phyloP scores from a whole-genome alignment of 805 yeast genomes.

The Pichia cabralensis region DNA sequence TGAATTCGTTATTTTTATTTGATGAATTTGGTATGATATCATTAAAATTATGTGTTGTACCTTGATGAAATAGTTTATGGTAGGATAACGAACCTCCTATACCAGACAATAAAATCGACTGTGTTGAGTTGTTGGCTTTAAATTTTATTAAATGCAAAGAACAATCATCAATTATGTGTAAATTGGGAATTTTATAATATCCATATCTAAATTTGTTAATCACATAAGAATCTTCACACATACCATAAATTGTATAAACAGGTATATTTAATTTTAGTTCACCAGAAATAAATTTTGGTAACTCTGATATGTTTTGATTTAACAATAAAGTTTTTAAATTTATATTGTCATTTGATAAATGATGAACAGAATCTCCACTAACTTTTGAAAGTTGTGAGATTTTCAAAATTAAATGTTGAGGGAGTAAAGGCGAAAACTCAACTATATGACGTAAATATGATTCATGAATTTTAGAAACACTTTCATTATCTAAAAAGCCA shows the following conservation, averaged over 20 bases:
- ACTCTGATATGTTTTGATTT: constrained; percentile 38
- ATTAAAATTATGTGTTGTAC: constrained; percentile 31
- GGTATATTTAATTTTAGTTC: constrained; percentile 39
- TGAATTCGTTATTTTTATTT: background rate
- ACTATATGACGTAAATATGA: constrained; percentile 56
- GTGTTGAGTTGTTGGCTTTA: constrained; percentile 26
- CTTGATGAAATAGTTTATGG: constrained; percentile 60
- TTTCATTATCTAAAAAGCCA: constrained; percentile 59
- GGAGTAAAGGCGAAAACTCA: constrained; percentile 52
- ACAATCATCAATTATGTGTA: constrained; percentile 53
- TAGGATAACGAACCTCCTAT: constrained; percentile 63
- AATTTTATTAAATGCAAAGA: constrained; percentile 34
- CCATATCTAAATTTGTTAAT: constrained; percentile 52
- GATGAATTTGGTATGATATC: constrained; percentile 21
- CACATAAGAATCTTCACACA: constrained; percentile 63
- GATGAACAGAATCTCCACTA: constrained; percentile 31
- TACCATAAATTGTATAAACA: constrained; percentile 70
- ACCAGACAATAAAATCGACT: constrained; percentile 50
- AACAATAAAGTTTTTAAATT: constrained; percentile 27
- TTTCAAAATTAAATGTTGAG: constrained; percentile 36
- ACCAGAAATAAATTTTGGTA: constrained; percentile 38
- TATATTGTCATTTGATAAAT: constrained; percentile 28
- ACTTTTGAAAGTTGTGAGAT: constrained; percentile 44
- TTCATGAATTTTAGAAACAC: constrained; percentile 44
- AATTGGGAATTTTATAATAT: constrained; percentile 42